These are phyloP conservation scores for Fusarium xylarioides DNA, from an alignment of 2,329 filamentous ascomycete genomes.

Conservation along the genomic window DNA sequence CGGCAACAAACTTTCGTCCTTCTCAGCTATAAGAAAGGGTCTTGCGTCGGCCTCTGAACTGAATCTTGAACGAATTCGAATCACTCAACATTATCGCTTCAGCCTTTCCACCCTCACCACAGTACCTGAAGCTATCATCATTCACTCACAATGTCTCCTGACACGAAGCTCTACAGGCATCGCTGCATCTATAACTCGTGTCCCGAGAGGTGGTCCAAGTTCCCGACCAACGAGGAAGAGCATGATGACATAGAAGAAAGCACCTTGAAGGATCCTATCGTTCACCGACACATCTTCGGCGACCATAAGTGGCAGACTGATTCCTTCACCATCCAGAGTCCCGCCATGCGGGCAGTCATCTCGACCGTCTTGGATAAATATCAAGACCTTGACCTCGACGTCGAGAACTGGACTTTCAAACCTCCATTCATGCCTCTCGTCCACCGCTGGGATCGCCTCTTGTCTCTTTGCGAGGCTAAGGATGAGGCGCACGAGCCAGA, in stretches of 20 bases:
- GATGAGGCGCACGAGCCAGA: background rate
- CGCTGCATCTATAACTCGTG: background rate
- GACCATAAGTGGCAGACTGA: slow-evolving; percentile 6
- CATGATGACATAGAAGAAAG: background rate
- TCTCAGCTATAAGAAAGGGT: background rate
- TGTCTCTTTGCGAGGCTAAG: background rate
- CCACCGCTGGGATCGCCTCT: slow-evolving; percentile 13
- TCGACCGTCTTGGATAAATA: background rate
- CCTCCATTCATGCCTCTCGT: slow-evolving; percentile 17
- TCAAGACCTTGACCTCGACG: slow-evolving; percentile 12
- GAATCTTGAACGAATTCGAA: too few relatives aligned
- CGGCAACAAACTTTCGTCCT: background rate
- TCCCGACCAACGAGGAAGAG: background rate
- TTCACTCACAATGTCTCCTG: background rate
- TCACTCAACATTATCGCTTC: background rate
- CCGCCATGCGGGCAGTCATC: slow-evolving; percentile 1
- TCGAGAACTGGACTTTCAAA: slow-evolving; percentile 18
- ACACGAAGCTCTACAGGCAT: slow-evolving; percentile 10
- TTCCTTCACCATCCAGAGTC: slow-evolving; percentile 13
- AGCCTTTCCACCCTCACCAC: background rate
- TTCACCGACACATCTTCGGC: background rate
- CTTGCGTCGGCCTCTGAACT: background rate
- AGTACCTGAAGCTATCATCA: background rate
- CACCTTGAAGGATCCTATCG: background rate
- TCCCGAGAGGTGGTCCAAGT: slow-evolving; percentile 6